phyloP scores from a whole-genome alignment of 768 basidiomycete species.

The Termitomyces sp. region DNA sequence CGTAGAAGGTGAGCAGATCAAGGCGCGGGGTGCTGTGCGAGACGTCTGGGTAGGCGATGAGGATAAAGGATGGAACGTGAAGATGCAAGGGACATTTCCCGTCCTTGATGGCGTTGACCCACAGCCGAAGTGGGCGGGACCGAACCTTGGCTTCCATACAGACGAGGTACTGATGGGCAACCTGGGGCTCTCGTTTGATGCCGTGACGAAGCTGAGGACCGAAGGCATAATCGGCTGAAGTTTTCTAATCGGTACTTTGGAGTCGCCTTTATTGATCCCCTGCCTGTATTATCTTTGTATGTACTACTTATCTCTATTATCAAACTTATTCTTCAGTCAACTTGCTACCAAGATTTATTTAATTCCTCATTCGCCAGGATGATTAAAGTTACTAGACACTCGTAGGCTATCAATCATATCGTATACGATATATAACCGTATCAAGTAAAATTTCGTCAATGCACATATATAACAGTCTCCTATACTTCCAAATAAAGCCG shows the following conservation, averaged over 20 bases:
- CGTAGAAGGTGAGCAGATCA: conserved; percentile 49
- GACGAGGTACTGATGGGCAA: conserved; percentile 40
- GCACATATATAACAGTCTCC: no score
- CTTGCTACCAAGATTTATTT: no score
- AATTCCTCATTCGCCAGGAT: no score
- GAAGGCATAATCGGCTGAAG: conserved; percentile 37
- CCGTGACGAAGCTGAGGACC: conserved; percentile 31
- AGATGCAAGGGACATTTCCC: conserved; percentile 64
- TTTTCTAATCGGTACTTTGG: no score
- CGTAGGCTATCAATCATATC: no score
- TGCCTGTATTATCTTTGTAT: not conserved
- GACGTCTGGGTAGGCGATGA: conserved; percentile 48
- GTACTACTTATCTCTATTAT: no score
- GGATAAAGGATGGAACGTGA: conserved; percentile 50
- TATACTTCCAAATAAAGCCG: no score
- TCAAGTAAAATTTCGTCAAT: no score
- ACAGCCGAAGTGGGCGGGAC: conserved; percentile 63
- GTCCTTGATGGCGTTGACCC: conserved; percentile 53
- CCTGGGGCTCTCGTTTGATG: conserved; percentile 31
- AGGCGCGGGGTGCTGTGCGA: conserved; percentile 49
- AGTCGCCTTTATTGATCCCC: not conserved
- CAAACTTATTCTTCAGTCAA: no score
- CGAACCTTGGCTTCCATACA: conserved; percentile 58
- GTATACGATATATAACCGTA: no score
- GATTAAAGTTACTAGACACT: no score